Percentiles rank a stretch among this genome's conserved stretches.
Conservation (phyloP, 257 asterid species). For the Solanum sejunctum region DNA sequence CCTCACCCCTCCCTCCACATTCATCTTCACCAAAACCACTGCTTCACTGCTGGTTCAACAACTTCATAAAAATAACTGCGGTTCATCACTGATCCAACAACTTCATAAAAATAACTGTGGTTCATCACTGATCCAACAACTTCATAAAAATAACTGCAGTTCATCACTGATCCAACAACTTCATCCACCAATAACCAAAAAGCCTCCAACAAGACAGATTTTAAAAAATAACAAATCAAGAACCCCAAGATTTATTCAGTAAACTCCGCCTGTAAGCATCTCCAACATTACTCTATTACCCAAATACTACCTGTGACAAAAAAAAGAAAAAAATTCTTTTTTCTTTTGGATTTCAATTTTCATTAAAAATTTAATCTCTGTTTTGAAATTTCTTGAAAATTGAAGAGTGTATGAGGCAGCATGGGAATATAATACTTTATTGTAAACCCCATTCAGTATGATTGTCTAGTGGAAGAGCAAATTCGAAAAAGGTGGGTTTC, state of each 20-base stretch:
- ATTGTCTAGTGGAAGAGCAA: neutral
- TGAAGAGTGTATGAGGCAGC: neutral
- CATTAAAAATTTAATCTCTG: neutral
- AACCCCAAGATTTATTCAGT: neutral
- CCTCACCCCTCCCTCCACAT: neutral
- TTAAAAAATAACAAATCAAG: neutral
- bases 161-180: neutral
- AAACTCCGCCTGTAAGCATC: neutral
- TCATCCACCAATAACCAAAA: neutral
- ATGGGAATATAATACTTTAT: neutral
- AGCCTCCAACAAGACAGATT: neutral
- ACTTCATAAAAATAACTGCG: neutral
- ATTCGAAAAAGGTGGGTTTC: neutral
- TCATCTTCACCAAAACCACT: neutral
- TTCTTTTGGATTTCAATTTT: neutral
- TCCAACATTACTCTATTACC: neutral
- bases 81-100: neutral
- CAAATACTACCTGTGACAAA: neutral
- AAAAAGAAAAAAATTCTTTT: neutral
- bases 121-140: neutral
- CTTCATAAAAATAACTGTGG: neutral
- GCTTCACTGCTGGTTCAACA: neutral
- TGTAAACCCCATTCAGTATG: constrained; percentile 1
- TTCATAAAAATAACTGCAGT: no score
- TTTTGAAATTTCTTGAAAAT: neutral